phyloP scores from a whole-genome alignment of 139 green algal genomes.

The Pseudopediastrum boryanum region DNA sequence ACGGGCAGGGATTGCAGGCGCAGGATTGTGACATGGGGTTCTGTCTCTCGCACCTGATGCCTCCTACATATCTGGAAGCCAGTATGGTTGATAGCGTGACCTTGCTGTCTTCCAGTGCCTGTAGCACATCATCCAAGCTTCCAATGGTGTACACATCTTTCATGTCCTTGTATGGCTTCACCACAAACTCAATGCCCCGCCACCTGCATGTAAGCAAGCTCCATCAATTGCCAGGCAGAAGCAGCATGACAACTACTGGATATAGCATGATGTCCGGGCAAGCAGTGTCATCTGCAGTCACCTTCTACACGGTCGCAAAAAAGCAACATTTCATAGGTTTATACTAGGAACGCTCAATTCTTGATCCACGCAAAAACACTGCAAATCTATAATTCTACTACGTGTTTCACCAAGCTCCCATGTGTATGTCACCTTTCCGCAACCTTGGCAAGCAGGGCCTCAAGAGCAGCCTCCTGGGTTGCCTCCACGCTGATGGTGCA shows the following conservation, averaged over 20 bases:
- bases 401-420: background rate
- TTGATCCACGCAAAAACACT: too few species aligned
- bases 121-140: slow-evolving; percentile 74
- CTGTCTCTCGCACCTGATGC: slow-evolving; percentile 52
- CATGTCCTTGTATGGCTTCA: slow-evolving; percentile 76
- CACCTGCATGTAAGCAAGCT: slow-evolving; percentile 48
- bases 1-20: too few species aligned
- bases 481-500: slow-evolving; percentile 73
- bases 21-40: too few species aligned
- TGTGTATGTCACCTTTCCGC: slow-evolving; percentile 18
- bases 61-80: slow-evolving; percentile 57
- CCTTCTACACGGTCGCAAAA: too few species aligned
- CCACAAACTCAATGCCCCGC: slow-evolving; percentile 58
- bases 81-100: slow-evolving; percentile 78
- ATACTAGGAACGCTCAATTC: too few species aligned
- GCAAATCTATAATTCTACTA: background rate
- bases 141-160: slow-evolving; percentile 85
- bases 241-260: too few species aligned
- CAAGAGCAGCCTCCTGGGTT: slow-evolving; percentile 77
- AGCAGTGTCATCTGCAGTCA: too few species aligned
- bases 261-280: too few species aligned
- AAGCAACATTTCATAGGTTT: too few species aligned
- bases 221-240: background rate
- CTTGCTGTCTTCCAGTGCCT: slow-evolving; percentile 79
- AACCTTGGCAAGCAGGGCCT: slow-evolving; percentile 77